Evolutionary conservation across 1,139 yeast genomes (phyloP), one percentile per base, ranked within the genome.

Genomic region (Taphrina populina): DNA sequence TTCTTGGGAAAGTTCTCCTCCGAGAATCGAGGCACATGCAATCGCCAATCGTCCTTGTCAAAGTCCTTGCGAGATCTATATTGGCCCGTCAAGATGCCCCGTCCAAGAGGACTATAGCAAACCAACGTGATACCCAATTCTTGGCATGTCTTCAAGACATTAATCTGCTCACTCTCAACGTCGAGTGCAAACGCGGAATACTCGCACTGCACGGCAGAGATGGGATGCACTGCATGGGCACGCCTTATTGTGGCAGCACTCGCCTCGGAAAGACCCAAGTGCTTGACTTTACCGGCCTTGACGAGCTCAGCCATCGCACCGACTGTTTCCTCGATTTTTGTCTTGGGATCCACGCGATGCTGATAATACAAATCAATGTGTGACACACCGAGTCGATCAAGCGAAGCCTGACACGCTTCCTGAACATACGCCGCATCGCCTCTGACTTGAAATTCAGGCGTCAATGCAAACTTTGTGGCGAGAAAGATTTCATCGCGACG

Each of bases 51-150:
- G 52, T 77, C 81, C 46, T 73, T 73, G 20, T 80, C 76, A 43
- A 81, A 66, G 55, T 75, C 77, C 3, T 71, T 71, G 3, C 70
- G 63, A 7, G 75, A 66, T 41, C 71, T 77, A 58, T 80, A 76
- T 15, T 72, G 62, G 59, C 92, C 95, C 5, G 94, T 82, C 59
- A 88, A 75, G 58, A 82, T 69, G 0, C 96, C 95, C 65, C 86
- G 76, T n/a, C 88, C 82, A 59, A 88, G 73, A 36, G 95, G 95
- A 24, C 59, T 55, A 56, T 61, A 61, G 20, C 62, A 59, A 20
- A 61, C 63, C 20, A 61, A 45, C 3, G 56, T 57, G 39, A 60
- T 60, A 23, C 62, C 62, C 35, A 60, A 52, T 49, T 61, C 63
- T 24, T 52, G 52, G 46, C 61, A 57, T 4, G 63, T 60, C 30